Evolutionary conservation across 164 flowering plant species (phyloP).

Genomic region (Paratinospora sagittata): DNA sequence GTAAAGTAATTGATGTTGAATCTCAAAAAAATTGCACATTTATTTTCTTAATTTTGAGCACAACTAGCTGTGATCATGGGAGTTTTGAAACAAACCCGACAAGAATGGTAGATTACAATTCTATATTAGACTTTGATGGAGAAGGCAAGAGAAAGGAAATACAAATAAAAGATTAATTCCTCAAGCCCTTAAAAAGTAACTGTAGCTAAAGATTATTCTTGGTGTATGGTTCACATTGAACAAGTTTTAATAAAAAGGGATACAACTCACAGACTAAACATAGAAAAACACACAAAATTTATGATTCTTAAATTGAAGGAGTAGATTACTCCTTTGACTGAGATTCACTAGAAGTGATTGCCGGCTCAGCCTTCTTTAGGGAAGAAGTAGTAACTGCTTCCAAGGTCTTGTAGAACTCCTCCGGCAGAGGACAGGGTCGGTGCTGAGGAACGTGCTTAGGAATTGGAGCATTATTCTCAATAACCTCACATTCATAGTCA

Average conservation of each 20-base stretch:
- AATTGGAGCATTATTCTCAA: conserved; percentile 86
- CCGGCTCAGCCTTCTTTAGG: conserved; percentile 32
- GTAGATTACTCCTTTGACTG: conserved; percentile 16
- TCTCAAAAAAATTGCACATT: too few species aligned
- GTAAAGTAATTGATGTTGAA: too few species aligned
- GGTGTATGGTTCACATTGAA: neutral
- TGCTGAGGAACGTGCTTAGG: conserved; percentile 87
- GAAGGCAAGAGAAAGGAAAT: neutral
- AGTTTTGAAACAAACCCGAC: neutral
- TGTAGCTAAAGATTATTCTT: neutral
- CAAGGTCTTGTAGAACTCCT: conserved; percentile 77
- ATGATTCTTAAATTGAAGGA: neutral
- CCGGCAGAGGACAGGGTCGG: conserved; percentile 84
- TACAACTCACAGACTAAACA: neutral
- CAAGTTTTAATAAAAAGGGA: neutral
- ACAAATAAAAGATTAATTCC: neutral
- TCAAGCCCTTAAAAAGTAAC: neutral
- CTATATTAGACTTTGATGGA: neutral
- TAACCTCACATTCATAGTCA: conserved; percentile 70
- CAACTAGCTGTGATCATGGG: too few species aligned
- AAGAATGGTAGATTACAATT: neutral
- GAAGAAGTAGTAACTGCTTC: conserved; percentile 39
- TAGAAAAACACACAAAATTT: neutral
- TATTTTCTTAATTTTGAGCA: too few species aligned
- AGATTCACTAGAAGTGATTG: conserved; percentile 30